Conservation (phyloP, 1,284 basidiomycete species). For the Mycosarcoma mackinlayi region DNA sequence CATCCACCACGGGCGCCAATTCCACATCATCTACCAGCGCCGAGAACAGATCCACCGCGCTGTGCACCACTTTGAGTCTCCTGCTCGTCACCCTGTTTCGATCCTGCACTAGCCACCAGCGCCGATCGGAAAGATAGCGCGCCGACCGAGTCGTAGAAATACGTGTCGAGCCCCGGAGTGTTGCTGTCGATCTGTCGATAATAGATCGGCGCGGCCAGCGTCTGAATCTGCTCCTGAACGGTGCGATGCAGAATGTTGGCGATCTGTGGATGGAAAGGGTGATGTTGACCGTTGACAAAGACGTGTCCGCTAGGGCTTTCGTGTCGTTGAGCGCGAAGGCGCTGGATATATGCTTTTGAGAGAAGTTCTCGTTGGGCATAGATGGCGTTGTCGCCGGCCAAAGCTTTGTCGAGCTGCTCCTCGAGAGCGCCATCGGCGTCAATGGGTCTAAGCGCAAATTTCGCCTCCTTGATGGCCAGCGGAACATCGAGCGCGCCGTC, state of each 20-base stretch:
- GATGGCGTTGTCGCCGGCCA: slow-evolving; percentile 10
- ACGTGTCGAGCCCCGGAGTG: slow-evolving; percentile 73
- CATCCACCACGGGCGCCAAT: not conserved
- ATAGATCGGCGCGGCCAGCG: slow-evolving; percentile 73
- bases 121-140: slow-evolving; percentile 78
- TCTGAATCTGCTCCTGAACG: slow-evolving; percentile 47
- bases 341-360: slow-evolving; percentile 40
- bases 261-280: slow-evolving; percentile 77
- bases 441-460: slow-evolving; percentile 27
- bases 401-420: slow-evolving; percentile 9
- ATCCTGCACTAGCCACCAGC: slow-evolving; percentile 71
- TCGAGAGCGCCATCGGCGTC: slow-evolving; percentile 14
- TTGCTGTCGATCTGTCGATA: slow-evolving; percentile 75
- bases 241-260: slow-evolving; percentile 43
- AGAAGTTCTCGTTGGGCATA: no score
- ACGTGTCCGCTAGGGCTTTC: slow-evolving; percentile 67
- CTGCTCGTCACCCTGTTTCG: slow-evolving; percentile 66
- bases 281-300: slow-evolving; percentile 89
- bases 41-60: slow-evolving; percentile 39
- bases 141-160: slow-evolving; percentile 88
- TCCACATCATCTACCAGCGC: slow-evolving; percentile 16
- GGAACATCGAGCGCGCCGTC: slow-evolving; percentile 25
- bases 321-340: slow-evolving; percentile 33
- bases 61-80: slow-evolving; percentile 69
- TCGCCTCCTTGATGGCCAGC: slow-evolving; percentile 41